These are phyloP conservation scores for Phylloporus sp. DNA, from an alignment of 768 basidiomycete species.

Conservation along the genomic window DNA sequence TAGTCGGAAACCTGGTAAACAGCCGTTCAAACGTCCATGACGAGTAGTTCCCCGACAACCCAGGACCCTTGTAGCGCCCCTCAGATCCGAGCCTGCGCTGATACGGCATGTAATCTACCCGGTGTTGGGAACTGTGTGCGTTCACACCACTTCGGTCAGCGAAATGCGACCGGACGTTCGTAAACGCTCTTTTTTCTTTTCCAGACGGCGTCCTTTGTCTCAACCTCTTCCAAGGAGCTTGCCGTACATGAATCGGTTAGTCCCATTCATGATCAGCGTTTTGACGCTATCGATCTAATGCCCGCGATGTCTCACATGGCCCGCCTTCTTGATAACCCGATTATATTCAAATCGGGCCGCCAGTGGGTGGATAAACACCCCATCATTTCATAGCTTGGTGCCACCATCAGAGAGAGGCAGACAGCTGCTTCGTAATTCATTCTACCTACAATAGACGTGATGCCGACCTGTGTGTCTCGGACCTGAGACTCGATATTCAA, in stretches of 20 bases:
- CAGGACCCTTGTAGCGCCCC: neutral
- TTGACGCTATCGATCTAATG: constrained; percentile 4
- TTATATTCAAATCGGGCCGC: constrained; percentile 7
- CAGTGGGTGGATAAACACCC: constrained; percentile 10
- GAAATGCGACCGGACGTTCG: too few species aligned
- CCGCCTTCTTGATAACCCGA: neutral
- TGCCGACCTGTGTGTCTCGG: constrained; percentile 2
- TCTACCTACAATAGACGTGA: neutral
- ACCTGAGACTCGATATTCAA: constrained; percentile 1
- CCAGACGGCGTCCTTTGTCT: neutral
- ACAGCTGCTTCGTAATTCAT: constrained; percentile 16
- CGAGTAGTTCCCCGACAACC: neutral
- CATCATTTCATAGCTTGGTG: constrained; percentile 8
- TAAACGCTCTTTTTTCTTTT: too few species aligned
- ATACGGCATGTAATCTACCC: constrained; percentile 16
- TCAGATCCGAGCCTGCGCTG: neutral
- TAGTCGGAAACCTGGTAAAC: neutral
- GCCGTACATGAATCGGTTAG: neutral
- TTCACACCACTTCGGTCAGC: neutral
- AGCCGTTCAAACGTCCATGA: neutral
- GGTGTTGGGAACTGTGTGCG: constrained; percentile 2
- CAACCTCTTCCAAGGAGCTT: neutral
- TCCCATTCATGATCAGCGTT: constrained; percentile 25
- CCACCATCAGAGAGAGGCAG: constrained; percentile 15
- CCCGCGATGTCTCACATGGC: constrained; percentile 1